Percentiles rank a stretch among this genome's conserved stretches.
Conservation (phyloP, 345 rosid genomes). For the Xanthoceras sorbifolium region DNA sequence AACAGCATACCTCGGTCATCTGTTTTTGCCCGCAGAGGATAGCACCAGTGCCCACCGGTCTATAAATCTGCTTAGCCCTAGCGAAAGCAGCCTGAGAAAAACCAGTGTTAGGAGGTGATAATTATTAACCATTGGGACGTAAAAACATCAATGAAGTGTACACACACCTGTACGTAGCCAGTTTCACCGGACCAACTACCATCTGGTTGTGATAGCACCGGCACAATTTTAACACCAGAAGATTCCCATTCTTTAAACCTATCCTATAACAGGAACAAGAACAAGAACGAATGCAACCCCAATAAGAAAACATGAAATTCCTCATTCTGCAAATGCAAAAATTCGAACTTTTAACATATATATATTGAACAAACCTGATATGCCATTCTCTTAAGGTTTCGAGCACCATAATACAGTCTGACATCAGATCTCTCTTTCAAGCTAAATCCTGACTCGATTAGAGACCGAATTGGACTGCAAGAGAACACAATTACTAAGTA, state of each 20-base stretch:
- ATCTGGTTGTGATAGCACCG: slow-evolving; percentile 89
- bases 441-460: slow-evolving; percentile 81
- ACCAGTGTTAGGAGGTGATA: slow-evolving; percentile 6
- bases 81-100: slow-evolving; percentile 80
- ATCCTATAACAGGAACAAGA: slow-evolving; percentile 49
- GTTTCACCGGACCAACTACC: slow-evolving; percentile 82
- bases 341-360: neutral
- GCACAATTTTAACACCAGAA: slow-evolving; percentile 78
- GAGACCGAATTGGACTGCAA: slow-evolving; percentile 87
- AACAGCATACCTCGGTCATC: slow-evolving; percentile 82
- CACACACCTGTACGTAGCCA: slow-evolving; percentile 84
- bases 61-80: slow-evolving; percentile 58
- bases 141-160: neutral
- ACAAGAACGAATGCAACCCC: slow-evolving; percentile 14
- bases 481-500: slow-evolving; percentile 13
- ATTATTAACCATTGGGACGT: neutral
- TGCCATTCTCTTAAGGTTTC: slow-evolving; percentile 94
- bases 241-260: slow-evolving; percentile 90
- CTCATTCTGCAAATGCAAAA: neutral
- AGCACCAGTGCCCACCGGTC: slow-evolving; percentile 65
- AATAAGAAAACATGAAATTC: slow-evolving; percentile 1
- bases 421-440: slow-evolving; percentile 77
- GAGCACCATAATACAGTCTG: slow-evolving; percentile 90
- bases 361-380: slow-evolving; percentile 64
- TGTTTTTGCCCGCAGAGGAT: slow-evolving; percentile 94